Percentiles rank a stretch among this genome's conserved stretches.
Conservation (phyloP, 2,329 filamentous ascomycete genomes). For the Chalara sp. region DNA sequence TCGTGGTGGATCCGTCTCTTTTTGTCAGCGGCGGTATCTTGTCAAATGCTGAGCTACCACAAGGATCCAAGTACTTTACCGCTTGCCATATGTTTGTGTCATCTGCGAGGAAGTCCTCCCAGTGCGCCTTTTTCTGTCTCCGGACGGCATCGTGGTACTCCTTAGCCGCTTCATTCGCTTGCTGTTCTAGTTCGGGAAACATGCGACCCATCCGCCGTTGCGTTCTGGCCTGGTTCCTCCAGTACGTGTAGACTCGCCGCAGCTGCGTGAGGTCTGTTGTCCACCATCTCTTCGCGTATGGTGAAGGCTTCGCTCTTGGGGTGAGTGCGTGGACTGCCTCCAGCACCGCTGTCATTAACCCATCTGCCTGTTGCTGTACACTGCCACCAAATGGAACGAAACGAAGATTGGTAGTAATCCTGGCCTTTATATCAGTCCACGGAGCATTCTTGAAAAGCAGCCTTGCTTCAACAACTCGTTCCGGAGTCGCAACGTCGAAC, state of each 20-base stretch:
- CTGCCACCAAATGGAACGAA: constrained; percentile 1
- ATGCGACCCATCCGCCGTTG: constrained; percentile 11
- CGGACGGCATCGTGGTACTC: neutral
- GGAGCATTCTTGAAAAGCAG: constrained; percentile 23
- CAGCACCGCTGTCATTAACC: constrained; percentile 9
- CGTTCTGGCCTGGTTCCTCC: constrained; percentile 21
- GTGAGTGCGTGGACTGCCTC: constrained; percentile 1
- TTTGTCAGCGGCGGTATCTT: neutral
- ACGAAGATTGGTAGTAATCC: neutral
- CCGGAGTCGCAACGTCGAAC: constrained; percentile 19
- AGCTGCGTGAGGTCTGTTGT: constrained; percentile 24
- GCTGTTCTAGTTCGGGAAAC: neutral
- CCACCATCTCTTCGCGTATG: constrained; percentile 27
- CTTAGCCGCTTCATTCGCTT: neutral
- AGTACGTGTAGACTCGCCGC: constrained; percentile 21
- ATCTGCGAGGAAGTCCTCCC: constrained; percentile 22
- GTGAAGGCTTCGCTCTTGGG: constrained; percentile 17
- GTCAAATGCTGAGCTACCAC: neutral
- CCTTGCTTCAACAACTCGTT: constrained; percentile 1
- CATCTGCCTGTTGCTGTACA: constrained; percentile 9
- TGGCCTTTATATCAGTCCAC: constrained; percentile 18
- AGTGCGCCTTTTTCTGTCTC: constrained; percentile 20
- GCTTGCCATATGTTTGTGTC: constrained; percentile 20
- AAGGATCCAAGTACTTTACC: neutral
- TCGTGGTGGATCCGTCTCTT: neutral